Base-by-base conservation (phyloP, 768 basidiomycete genomes). In the Amanita rimosa region DNA sequence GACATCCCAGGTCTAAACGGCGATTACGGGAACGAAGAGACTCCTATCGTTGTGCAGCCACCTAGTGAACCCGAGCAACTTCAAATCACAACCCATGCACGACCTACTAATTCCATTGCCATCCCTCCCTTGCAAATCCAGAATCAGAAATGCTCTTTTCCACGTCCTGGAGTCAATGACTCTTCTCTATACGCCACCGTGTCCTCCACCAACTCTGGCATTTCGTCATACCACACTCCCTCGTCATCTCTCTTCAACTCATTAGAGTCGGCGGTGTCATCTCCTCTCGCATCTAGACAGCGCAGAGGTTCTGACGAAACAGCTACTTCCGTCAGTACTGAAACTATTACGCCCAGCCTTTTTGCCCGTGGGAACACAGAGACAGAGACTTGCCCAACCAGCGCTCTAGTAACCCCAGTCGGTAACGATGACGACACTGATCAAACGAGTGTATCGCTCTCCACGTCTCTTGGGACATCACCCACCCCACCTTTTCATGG, bases 211-310 rank as follows among this genome's bases (percentile, higher is more conserved):
- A 73, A 72, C 44, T 80, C 82, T 0, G 72, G 72, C 1, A 58
- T 78, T 3, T 78, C 82, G 1, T 69, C 79, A 36, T 90, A 83
- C 62, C 83, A 87, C 61, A 90, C 88, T 0, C 85, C 88, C 6
- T 77, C 81, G 0, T 89, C 87, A 0, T 87, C 85, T n/a, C 53
- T 86, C 37, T 83, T 78, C 54, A 37, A 21, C 16, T 10, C 19
- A 17, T 84, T 68, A 52, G 70, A 76, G 16, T 78, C 81, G 6
- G 81, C 83, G 3, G 72, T 75, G 8, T 76, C 76, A 3, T 81
- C 82, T 2, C 79, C 79, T 0, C 36, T 49, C 21, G 56, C 53
- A 1, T 64, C 64, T 9, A 52, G 45, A 31, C 60, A 63, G 19
- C 60, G 62, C 31, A 57, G 60, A 16, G 39, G 58, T 2, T 63